Evolutionary conservation across 2,329 filamentous ascomycete genomes (phyloP).

Genomic region (Phaeosphaeriaceae sp.): DNA sequence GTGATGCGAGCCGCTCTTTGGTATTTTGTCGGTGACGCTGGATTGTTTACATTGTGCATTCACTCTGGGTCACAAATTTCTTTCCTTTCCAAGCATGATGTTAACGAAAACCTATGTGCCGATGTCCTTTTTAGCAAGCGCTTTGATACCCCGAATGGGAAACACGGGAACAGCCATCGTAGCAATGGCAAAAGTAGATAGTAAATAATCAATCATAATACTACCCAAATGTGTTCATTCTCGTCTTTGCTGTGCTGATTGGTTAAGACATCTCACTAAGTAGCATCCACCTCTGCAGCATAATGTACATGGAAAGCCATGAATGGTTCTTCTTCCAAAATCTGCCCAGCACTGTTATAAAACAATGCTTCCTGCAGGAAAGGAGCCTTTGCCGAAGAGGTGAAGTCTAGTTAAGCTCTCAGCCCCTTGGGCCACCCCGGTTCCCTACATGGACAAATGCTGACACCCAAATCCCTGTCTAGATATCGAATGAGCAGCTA

Average conservation of each 20-base stretch:
- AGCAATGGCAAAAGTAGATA: constrained; percentile 29
- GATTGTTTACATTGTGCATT: constrained; percentile 18
- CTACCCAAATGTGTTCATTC: not conserved
- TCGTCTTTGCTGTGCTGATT: not conserved
- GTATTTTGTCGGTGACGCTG: constrained; percentile 22
- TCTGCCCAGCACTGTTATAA: too few relatives aligned
- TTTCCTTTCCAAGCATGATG: constrained; percentile 29
- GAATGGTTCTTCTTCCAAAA: too few relatives aligned
- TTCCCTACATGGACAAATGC: too few relatives aligned
- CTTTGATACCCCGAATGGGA: constrained; percentile 42
- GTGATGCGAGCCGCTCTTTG: constrained; percentile 28
- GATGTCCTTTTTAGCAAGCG: constrained; percentile 30
- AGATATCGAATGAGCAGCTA: too few relatives aligned
- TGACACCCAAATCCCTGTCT: too few relatives aligned
- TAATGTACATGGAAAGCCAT: too few relatives aligned
- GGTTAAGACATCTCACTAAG: too few relatives aligned
- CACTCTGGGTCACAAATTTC: constrained; percentile 10
- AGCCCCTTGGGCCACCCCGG: too few relatives aligned
- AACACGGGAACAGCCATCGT: constrained; percentile 16
- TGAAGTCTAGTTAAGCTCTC: too few relatives aligned
- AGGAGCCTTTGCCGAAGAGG: too few relatives aligned
- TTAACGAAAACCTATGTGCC: constrained; percentile 29
- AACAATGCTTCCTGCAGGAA: too few relatives aligned
- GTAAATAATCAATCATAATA: constrained; percentile 19
- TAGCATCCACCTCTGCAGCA: too few relatives aligned